Evolutionary conservation across 2,329 filamentous ascomycete species (phyloP), one percentile per base, ranked within the genome.

Genomic region (Aspergillus piperis): DNA sequence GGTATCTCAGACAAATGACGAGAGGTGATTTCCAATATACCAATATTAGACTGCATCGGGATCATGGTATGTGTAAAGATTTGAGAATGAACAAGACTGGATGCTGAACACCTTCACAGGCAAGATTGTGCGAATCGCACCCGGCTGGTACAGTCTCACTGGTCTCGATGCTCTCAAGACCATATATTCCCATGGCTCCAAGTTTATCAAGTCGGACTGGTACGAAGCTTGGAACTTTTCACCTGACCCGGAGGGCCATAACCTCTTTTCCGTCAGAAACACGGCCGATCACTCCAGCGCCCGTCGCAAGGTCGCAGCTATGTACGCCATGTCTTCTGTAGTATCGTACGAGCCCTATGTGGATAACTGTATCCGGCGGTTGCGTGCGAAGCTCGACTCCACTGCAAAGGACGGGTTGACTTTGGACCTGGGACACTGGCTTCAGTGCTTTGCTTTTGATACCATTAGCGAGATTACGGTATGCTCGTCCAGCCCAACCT

Each of bases 371-470:
- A 58, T 54, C 10, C 44, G 58, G 10, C 42, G 63, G 27, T 59
- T 63, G 51, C 57, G 61, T 15, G 42, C 52, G n/a, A 61, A 65
- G 27, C 61, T 62, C 11, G 49, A 60, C 17, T 32, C 44, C 4
- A 10, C 58, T 3, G 60, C 57, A 11, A 50, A 57, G 25, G 19
- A 25, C 13, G 27, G 23, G 5, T n/a, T 15, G 7, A 25, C 38
- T 17, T 38, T 58, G 39, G 63, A 70, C 38, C 69, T 71, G 36
- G 62, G 64, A 2, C 62, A 62, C 13, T 93, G 90, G 90, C 78
- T 93, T 60, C 90, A 93, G 69, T 92, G 88, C 71, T 92, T 90
- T 67, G 90, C 90, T 0, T 93, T 93, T 69, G 90, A 93, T 69
- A 90, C 92, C n/a, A 91, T 92, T 63, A 89, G 89, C 6, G 87